Evolutionary conservation across 2,329 filamentous ascomycete genomes (phyloP).

Genomic region (Claviceps maximensis): DNA sequence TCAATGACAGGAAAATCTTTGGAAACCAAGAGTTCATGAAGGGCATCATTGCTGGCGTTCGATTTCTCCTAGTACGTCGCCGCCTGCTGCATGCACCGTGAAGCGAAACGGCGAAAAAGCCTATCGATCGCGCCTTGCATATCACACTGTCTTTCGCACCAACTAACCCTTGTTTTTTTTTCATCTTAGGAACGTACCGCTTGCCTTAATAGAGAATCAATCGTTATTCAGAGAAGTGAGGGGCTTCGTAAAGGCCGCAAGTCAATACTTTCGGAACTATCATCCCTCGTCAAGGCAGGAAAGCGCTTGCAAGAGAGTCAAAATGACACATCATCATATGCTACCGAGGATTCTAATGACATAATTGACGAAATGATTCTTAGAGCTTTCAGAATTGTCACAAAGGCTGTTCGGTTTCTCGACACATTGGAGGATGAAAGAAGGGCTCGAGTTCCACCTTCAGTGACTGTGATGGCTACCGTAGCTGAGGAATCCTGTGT

Average conservation of each 20-base stretch:
- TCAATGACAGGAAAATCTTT: conserved; percentile 66
- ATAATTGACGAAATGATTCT: conserved; percentile 86
- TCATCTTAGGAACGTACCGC: conserved; percentile 78
- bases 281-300: conserved; percentile 74
- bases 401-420: conserved; percentile 75
- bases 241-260: conserved; percentile 70
- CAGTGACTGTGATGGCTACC: conserved; percentile 47
- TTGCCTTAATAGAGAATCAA: conserved; percentile 72
- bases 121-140: not conserved
- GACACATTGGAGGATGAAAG: conserved; percentile 66
- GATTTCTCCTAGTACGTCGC: conserved; percentile 66
- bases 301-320: conserved; percentile 72
- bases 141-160: not conserved
- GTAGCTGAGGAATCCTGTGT: conserved; percentile 44
- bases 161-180: conserved; percentile 9
- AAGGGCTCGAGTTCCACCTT: conserved; percentile 33
- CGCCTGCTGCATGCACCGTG: not conserved
- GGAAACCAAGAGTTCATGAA: conserved; percentile 89
- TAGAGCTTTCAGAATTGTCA: conserved; percentile 90
- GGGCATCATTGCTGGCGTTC: conserved; percentile 83
- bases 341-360: conserved; percentile 50
- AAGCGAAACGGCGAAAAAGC: not conserved
- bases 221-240: conserved; percentile 62
- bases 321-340: conserved; percentile 28
- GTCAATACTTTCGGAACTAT: conserved; percentile 77